Evolutionary conservation across 495 filamentous ascomycete species (phyloP).

Genomic region (Aspergillus saccharolyticus): DNA sequence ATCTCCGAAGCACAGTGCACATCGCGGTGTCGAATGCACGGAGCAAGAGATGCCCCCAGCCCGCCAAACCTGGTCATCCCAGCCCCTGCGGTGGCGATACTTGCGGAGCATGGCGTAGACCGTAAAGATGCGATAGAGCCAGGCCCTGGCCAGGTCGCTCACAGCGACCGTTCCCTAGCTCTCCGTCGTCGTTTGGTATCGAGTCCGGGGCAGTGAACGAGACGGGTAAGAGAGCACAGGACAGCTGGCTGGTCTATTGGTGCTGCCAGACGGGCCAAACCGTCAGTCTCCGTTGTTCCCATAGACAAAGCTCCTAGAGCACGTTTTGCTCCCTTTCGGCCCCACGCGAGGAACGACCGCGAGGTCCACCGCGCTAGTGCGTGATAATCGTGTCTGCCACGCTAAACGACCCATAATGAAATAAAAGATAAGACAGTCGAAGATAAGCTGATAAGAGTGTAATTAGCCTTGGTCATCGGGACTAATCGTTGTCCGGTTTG

Average conservation of each 20-base stretch:
- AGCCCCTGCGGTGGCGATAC: slow-evolving; percentile 15
- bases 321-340: slow-evolving; percentile 11
- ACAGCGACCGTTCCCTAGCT: slow-evolving; percentile 10
- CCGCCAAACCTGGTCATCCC: slow-evolving; percentile 1
- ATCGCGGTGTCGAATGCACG: neutral
- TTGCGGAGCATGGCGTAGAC: slow-evolving; percentile 2
- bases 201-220: neutral
- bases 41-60: slow-evolving; percentile 1
- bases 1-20: slow-evolving; percentile 1
- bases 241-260: neutral
- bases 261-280: neutral
- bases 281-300: neutral
- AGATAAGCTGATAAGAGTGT: slow-evolving; percentile 29
- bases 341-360: slow-evolving; percentile 17
- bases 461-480: slow-evolving; percentile 30
- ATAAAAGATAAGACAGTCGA: slow-evolving; percentile 11
- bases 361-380: slow-evolving; percentile 18
- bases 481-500: slow-evolving; percentile 9
- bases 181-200: slow-evolving; percentile 6
- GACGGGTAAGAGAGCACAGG: slow-evolving; percentile 7
- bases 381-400: slow-evolving; percentile 13
- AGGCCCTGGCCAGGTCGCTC: slow-evolving; percentile 13
- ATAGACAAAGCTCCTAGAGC: neutral
- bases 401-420: slow-evolving; percentile 11
- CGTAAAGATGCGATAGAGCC: slow-evolving; percentile 7